Percentiles rank a stretch among this genome's conserved stretches.
Conservation (phyloP, 73 alveolate species). For the Paramecium primaurelia region DNA sequence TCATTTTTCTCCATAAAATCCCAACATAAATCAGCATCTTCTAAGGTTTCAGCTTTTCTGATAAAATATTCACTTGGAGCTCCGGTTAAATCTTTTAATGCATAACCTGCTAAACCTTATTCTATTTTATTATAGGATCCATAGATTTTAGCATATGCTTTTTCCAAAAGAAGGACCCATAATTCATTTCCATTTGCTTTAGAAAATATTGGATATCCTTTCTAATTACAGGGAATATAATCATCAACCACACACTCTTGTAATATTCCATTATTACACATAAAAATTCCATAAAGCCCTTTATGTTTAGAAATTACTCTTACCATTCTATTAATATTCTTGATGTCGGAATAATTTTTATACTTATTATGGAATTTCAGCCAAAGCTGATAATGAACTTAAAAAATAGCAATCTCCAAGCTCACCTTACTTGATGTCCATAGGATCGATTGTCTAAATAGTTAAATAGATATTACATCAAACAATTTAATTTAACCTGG, state of each 20-base stretch:
- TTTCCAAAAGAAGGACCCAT: slow-evolving; percentile 91
- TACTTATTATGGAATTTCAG: slow-evolving; percentile 77
- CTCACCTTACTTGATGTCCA: slow-evolving; percentile 81
- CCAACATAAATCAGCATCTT: slow-evolving; percentile 63
- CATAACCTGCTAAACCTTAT: slow-evolving; percentile 81
- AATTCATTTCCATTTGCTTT: slow-evolving; percentile 67
- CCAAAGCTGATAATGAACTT: slow-evolving; percentile 77
- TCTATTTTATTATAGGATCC: slow-evolving; percentile 91
- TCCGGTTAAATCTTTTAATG: slow-evolving; percentile 72
- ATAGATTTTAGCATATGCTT: slow-evolving; percentile 94
- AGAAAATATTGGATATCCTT: slow-evolving; percentile 87
- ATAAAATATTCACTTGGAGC: slow-evolving; percentile 68
- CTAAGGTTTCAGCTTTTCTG: slow-evolving; percentile 60
- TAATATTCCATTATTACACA: slow-evolving; percentile 90
- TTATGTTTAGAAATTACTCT: neutral
- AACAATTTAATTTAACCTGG: neutral
- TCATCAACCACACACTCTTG: slow-evolving; percentile 88
- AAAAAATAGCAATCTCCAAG: slow-evolving; percentile 87
- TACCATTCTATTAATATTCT: slow-evolving; percentile 67
- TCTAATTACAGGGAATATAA: slow-evolving; percentile 77
- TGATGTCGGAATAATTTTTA: slow-evolving; percentile 66
- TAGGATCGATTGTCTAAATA: slow-evolving; percentile 64
- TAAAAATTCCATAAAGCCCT: slow-evolving; percentile 67
- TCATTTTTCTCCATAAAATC: slow-evolving; percentile 57
- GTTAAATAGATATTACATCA: neutral